A percentile compares a stretch with the other conserved stretches of the same genome.
Conservation (phyloP, 805 yeast genomes). For the Starmerella asiatica region DNA sequence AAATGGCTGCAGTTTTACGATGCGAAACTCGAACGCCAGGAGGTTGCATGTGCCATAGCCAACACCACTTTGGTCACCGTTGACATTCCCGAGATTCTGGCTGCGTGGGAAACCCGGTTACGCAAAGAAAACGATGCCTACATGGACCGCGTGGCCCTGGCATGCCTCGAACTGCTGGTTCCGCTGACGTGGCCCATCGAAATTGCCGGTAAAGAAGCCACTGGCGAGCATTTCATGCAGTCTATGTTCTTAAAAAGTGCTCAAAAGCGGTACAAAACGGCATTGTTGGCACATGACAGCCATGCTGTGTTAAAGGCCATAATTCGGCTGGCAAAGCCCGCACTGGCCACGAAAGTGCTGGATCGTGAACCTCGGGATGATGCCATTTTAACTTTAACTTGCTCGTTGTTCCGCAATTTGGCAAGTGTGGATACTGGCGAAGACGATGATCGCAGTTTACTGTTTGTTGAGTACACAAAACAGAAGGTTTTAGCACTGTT, state of each 20-base stretch:
- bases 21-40: conserved; percentile 52
- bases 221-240: conserved; percentile 42
- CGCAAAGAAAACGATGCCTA: conserved; percentile 22
- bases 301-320: conserved; percentile 59
- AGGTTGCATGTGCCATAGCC: conserved; percentile 78
- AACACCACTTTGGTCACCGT: conserved; percentile 59
- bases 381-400: conserved; percentile 54
- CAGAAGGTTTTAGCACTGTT: conserved; percentile 64
- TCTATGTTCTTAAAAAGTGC: conserved; percentile 50
- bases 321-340: conserved; percentile 40
- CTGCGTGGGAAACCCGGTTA: conserved; percentile 49
- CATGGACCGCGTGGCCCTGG: conserved; percentile 50
- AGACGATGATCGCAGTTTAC: conserved; percentile 56
- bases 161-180: conserved; percentile 67
- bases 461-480: conserved; percentile 42
- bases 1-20: conserved; percentile 80
- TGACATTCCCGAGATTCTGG: conserved; percentile 62
- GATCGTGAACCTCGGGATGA: conserved; percentile 61
- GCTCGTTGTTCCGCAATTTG: conserved; percentile 67
- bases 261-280: conserved; percentile 60
- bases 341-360: conserved; percentile 35
- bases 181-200: conserved; percentile 77
- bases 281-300: conserved; percentile 41
- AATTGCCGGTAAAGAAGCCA: conserved; percentile 38
- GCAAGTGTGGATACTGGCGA: conserved; percentile 62